Conservation (phyloP, 306 rosid genomes). For the Cicer arietinum region DNA sequence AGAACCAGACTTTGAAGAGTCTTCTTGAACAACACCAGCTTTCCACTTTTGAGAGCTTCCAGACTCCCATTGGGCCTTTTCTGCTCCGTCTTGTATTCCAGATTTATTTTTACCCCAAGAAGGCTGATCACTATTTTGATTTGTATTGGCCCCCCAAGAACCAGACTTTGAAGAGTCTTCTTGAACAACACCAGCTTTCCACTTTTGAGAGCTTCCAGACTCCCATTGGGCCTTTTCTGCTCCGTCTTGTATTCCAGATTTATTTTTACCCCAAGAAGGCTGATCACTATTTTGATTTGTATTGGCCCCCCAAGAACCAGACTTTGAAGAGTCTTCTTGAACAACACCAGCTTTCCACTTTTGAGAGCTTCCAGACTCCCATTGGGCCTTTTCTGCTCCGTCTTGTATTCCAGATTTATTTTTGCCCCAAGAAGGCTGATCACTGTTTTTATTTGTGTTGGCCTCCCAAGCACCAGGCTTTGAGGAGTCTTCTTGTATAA, state of each 20-base stretch:
- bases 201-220: background rate
- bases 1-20: background rate
- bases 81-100: no score
- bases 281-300: background rate
- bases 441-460: background rate
- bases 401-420: background rate
- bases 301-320: conserved; percentile 1
- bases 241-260: background rate
- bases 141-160: no score
- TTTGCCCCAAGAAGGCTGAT: background rate
- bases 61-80: conserved; percentile 3
- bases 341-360: conserved; percentile 4
- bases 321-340: conserved; percentile 27
- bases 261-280: background rate
- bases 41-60: conserved; percentile 7
- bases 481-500: conserved; percentile 16
- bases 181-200: conserved; percentile 16
- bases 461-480: background rate
- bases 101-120: no score
- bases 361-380: conserved; percentile 31
- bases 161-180: background rate
- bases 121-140: no score
- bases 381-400: background rate
- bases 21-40: conserved; percentile 11
- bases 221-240: conserved; percentile 3